Evolutionary conservation across 1,284 basidiomycete genomes (phyloP).

Genomic region (Trametes hirsuta): DNA sequence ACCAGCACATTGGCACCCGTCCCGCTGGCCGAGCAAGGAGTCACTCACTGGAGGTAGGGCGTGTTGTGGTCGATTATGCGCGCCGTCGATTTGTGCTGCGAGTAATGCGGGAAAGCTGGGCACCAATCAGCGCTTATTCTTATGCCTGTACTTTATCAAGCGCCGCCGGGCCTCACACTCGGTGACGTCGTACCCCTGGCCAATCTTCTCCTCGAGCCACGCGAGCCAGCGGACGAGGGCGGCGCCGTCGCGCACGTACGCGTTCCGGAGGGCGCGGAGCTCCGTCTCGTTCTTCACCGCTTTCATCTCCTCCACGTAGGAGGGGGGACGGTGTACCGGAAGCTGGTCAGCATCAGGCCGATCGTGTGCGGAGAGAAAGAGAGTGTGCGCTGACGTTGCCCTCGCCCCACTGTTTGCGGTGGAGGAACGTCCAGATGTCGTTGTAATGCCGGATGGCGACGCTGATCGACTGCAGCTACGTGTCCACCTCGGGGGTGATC

Average conservation of each 20-base stretch:
- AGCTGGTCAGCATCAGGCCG: slow-evolving; percentile 77
- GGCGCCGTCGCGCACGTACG: slow-evolving; percentile 90
- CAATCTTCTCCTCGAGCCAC: slow-evolving; percentile 87
- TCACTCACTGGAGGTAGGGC: slow-evolving; percentile 86
- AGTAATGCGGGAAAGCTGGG: slow-evolving; percentile 89
- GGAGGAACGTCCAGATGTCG: slow-evolving; percentile 82
- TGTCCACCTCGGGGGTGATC: slow-evolving; percentile 52
- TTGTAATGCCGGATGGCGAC: slow-evolving; percentile 72
- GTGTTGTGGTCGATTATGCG: slow-evolving; percentile 75
- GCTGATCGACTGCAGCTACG: slow-evolving; percentile 62
- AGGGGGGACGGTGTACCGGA: slow-evolving; percentile 73
- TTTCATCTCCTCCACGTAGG: slow-evolving; percentile 78
- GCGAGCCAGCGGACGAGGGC: slow-evolving; percentile 79
- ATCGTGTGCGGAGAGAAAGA: slow-evolving; percentile 53
- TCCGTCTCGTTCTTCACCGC: slow-evolving; percentile 89
- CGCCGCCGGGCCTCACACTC: slow-evolving; percentile 92
- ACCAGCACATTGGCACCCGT: slow-evolving; percentile 16
- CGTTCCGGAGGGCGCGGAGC: slow-evolving; percentile 79
- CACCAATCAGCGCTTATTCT: slow-evolving; percentile 49
- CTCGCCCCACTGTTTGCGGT: slow-evolving; percentile 72
- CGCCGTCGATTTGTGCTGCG: slow-evolving; percentile 74
- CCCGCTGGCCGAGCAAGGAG: slow-evolving; percentile 7
- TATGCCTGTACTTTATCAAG: slow-evolving; percentile 78
- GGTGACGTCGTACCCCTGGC: slow-evolving; percentile 78
- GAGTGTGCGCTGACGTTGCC: slow-evolving; percentile 57